Evolutionary conservation across 2,329 filamentous ascomycete genomes (phyloP).

Genomic region (Microdochium nivale): DNA sequence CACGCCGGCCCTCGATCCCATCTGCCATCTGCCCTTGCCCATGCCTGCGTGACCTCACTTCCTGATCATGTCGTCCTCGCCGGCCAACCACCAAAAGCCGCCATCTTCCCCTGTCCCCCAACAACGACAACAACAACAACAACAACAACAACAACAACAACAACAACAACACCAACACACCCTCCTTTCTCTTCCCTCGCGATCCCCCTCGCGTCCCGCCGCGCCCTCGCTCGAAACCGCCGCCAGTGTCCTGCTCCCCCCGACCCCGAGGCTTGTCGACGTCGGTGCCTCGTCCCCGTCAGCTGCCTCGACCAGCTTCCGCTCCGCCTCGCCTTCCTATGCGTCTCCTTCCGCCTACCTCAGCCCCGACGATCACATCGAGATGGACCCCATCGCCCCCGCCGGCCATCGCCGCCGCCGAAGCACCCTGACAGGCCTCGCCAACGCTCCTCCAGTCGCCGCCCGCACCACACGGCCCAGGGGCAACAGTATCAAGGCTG

Average conservation of each 20-base stretch:
- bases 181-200: not conserved
- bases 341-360: not conserved
- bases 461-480: conserved; percentile 14
- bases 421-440: conserved; percentile 42
- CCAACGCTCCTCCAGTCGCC: conserved; percentile 12
- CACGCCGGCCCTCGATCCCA: not conserved
- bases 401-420: conserved; percentile 45
- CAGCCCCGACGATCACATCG: conserved; percentile 30
- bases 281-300: not conserved
- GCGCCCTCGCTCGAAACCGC: not conserved
- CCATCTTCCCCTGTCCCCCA: not conserved
- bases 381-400: conserved; percentile 44
- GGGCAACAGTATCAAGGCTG: conserved; percentile 16
- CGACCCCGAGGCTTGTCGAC: not conserved
- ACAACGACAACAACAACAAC: not conserved
- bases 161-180: not conserved
- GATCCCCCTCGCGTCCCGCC: not conserved
- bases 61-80: not conserved
- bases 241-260: not conserved
- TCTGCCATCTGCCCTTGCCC: too few species aligned
- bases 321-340: not conserved
- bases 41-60: not conserved
- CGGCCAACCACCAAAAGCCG: not conserved
- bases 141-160: not conserved
- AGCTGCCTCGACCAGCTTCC: conserved; percentile 12